phyloP scores from a whole-genome alignment of 768 basidiomycete genomes.

The Leccinum fibrillosum region DNA sequence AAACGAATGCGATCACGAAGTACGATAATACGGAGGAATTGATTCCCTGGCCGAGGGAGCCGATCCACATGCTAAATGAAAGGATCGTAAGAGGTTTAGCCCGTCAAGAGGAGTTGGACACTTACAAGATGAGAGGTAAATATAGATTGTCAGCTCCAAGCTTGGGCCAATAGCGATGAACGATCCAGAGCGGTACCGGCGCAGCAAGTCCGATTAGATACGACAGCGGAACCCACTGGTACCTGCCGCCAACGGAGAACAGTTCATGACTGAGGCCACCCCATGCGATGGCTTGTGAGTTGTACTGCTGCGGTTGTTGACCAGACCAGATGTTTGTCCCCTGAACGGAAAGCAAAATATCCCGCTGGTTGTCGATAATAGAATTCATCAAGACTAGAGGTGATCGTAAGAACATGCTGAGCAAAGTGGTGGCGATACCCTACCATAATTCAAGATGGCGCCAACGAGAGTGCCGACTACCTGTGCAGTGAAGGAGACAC shows the following conservation, averaged over 20 bases:
- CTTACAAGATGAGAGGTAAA: conserved; percentile 29
- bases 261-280: conserved; percentile 37
- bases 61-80: conserved; percentile 15
- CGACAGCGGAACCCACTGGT: conserved; percentile 40
- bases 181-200: conserved; percentile 41
- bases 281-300: conserved; percentile 36
- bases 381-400: conserved; percentile 56
- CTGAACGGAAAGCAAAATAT: conserved; percentile 50
- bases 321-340: conserved; percentile 43
- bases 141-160: conserved; percentile 27
- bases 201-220: conserved; percentile 32
- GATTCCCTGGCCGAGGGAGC: conserved; percentile 23
- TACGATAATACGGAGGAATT: conserved; percentile 22
- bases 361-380: conserved; percentile 49
- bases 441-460: conserved; percentile 44
- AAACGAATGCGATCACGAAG: conserved; percentile 28
- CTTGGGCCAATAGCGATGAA: conserved; percentile 35
- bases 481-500: conserved; percentile 60
- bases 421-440: not conserved
- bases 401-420: not conserved
- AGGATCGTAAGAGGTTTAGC: not conserved
- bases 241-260: conserved; percentile 29
- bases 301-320: conserved; percentile 29
- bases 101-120: not conserved
- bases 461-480: conserved; percentile 54